Evolutionary conservation across 495 filamentous ascomycete genomes (phyloP), one percentile per base, ranked within the genome.

Genomic region (Xanthoparmelia taractica): DNA sequence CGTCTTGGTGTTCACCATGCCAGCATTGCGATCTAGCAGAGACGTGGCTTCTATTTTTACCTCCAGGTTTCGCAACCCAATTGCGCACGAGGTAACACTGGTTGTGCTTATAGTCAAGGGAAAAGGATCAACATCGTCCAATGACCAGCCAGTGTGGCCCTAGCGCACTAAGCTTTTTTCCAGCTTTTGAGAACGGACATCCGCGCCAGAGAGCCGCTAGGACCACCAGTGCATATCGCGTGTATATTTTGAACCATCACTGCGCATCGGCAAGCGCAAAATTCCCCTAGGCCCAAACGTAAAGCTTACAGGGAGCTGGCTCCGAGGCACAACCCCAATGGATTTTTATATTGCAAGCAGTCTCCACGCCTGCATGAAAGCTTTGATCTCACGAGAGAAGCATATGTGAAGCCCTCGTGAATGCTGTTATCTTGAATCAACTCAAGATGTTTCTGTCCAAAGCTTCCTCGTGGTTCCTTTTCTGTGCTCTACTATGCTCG

Each of bases 251-350:
- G 34, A 54, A 52, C 20, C 50, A 54, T 54, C 50, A 54, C 33
- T 54, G 50, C 50, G 50, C 50, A 33, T 18, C 50, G 50, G 50
- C 50, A 54, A 54, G 29, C 50, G 50, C 29, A 54, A 54, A 54
- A 54, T 54, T 54, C 20, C 29, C 50, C 50, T 54, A 54, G 50
- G 50, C 17, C 50, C 50, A 23, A 54, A 54, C 50, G 50, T 54
- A 27, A 33, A 20, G 4, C 29, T 33, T 54, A 3, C 17, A 15
- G 29, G 50, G 50, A 33, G 29, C 0, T 33, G 17, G 15, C 50
- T 54, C 50, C 50, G 50, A 8, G 20, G 17, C 29, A 15, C 0
- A 8, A 6, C 31, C 18, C 2, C 11, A 23, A 31, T 54, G 27
- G 15, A 20, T 54, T 54, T 54, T 54, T 54, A 54, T 54, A 54